Percentiles rank a stretch among this genome's conserved stretches.
Evolutionary conservation across 768 basidiomycete genomes (phyloP).

Genomic region (Sporobolomyces roseus): DNA sequence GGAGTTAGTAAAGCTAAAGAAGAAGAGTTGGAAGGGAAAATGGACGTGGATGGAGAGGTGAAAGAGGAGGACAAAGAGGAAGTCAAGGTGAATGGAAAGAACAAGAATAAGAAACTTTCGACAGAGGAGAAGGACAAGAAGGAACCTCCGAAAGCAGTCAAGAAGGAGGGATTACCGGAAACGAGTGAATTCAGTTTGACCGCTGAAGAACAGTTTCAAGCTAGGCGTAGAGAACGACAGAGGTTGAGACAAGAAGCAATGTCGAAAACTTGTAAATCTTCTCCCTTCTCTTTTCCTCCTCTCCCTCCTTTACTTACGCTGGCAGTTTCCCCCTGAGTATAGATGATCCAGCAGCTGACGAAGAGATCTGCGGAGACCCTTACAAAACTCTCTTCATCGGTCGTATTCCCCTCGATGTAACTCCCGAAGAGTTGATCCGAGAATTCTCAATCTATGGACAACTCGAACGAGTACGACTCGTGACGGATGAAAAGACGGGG

Average conservation of each 20-base stretch:
- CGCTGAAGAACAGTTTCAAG: slow-evolving; percentile 72
- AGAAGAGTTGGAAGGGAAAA: not conserved
- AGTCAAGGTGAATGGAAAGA: slow-evolving; percentile 31
- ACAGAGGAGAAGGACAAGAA: slow-evolving; percentile 62
- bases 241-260: slow-evolving; percentile 61
- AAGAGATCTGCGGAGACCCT: slow-evolving; percentile 88
- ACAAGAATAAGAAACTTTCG: not conserved
- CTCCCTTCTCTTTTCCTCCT: slow-evolving; percentile 2
- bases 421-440: slow-evolving; percentile 83
- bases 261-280: slow-evolving; percentile 57
- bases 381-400: slow-evolving; percentile 98
- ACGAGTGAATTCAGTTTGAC: slow-evolving; percentile 44
- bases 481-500: slow-evolving; percentile 63
- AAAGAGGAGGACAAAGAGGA: not conserved
- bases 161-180: slow-evolving; percentile 49
- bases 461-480: slow-evolving; percentile 89
- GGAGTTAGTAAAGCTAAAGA: not conserved
- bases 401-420: slow-evolving; percentile 82
- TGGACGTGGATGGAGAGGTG: not conserved
- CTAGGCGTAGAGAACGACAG: slow-evolving; percentile 67
- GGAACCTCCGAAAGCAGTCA: slow-evolving; percentile 16
- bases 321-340: not conserved
- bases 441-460: slow-evolving; percentile 95
- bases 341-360: slow-evolving; percentile 92
- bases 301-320: not conserved